Base-by-base conservation (phyloP, 1,284 basidiomycete species). In the Salmacisia buchloeana region DNA sequence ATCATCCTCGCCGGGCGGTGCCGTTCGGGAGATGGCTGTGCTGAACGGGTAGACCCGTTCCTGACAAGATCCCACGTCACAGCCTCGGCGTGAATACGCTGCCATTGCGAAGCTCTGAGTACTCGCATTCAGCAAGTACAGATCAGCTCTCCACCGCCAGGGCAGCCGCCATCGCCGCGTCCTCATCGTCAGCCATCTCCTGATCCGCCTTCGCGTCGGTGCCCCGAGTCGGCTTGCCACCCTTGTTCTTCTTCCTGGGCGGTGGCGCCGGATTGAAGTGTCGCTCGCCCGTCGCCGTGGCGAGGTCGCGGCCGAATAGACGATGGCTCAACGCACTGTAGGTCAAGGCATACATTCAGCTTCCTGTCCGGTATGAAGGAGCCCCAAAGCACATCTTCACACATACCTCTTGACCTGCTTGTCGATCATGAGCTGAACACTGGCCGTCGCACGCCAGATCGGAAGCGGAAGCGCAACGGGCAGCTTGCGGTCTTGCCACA, bases 381-480 rank as follows among this genome's bases (percentile, higher is more conserved):
- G 36, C 9, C 36, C 36, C 10, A 38, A 38, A n/a, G 10, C 10
- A 45, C 10, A 45, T n/a, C 6, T 6, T 23, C 10, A 46, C 23
- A 54, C 49, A 29, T 62, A 74, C 70, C 65, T 77, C 70, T 77
- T 76, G 59, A 78, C 77, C 66, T 77, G 72, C 71, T 78, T 79
- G 67, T 79, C 76, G 12, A 79, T 71, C 77, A 79, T 79, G 31
- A 79, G 59, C 46, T 79, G 77, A 54, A 71, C 69, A 29, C 74
- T 76, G 34, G 74, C 73, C 25, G 71, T 62, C 25, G 77, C 77
- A 33, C 76, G 62, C 77, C 77, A 79, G 34, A 79, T 65, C 21
- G 76, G 75, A 63, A 75, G 68, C 58, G 65, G 68, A 33, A 79
- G 57, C 38, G 58, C 62, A 39, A 71, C 67, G 0, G 69, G 67